These are phyloP conservation scores for Suillus luteus DNA, from an alignment of 768 basidiomycete genomes.

Conservation along the genomic window DNA sequence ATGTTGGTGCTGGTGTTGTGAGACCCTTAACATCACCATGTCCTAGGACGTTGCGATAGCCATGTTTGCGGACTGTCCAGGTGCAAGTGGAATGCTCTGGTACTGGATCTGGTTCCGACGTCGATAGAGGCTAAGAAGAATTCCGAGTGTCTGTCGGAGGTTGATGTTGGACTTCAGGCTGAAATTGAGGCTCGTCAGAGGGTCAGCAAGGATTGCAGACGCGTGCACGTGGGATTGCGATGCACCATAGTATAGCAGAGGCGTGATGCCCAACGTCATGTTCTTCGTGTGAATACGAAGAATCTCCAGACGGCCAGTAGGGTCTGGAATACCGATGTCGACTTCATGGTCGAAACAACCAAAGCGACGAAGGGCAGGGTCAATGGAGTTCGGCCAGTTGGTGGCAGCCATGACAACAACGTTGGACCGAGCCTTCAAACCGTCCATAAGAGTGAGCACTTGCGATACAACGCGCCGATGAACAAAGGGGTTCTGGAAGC, in stretches of 20 bases:
- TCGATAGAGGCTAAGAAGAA: slow-evolving; percentile 31
- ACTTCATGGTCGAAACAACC: slow-evolving; percentile 99
- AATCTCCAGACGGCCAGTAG: slow-evolving; percentile 97
- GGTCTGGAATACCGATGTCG: slow-evolving; percentile 99
- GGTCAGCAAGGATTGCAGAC: too few species aligned
- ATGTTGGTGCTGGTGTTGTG: slow-evolving; percentile 47
- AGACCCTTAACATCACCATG: slow-evolving; percentile 78
- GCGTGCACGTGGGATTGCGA: too few species aligned
- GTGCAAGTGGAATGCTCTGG: slow-evolving; percentile 41
- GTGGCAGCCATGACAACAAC: slow-evolving; percentile 99
- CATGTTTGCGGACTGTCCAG: slow-evolving; percentile 54
- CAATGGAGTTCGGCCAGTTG: slow-evolving; percentile 98
- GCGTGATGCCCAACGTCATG: slow-evolving; percentile 97
- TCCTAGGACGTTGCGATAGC: slow-evolving; percentile 57
- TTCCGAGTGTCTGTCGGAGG: slow-evolving; percentile 34
- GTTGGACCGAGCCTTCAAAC: slow-evolving; percentile 96
- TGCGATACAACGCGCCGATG: slow-evolving; percentile 99
- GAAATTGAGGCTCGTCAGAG: slow-evolving; percentile 58
- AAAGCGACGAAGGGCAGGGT: slow-evolving; percentile 97
- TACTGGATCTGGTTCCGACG: slow-evolving; percentile 21
- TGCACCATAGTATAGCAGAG: too few species aligned
- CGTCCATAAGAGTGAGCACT: slow-evolving; percentile 98
- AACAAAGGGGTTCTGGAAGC: too few species aligned
- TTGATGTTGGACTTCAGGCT: slow-evolving; percentile 18
- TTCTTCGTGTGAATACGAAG: slow-evolving; percentile 99